Conservation (phyloP, 1,139 yeast genomes). For the Yamadazyma sp. region DNA sequence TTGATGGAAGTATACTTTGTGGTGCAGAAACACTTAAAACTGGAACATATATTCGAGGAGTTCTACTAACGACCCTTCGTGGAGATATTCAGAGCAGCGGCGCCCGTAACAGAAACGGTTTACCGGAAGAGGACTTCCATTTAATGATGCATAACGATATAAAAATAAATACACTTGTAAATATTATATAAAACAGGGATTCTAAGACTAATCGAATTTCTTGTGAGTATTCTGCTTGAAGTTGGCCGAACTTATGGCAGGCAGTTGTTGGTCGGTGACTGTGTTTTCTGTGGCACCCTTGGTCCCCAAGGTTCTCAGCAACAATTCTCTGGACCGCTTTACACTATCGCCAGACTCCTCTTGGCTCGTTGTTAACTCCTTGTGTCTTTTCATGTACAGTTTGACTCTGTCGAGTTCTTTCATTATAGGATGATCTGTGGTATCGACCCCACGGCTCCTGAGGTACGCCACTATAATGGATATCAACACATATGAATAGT, state of each 20-base stretch:
- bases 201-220: conserved; percentile 33
- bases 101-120: too few relatives aligned
- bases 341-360: conserved; percentile 20
- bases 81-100: too few relatives aligned
- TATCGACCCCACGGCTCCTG: conserved; percentile 59
- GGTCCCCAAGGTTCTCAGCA: conserved; percentile 46
- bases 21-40: conserved; percentile 54
- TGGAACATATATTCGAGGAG: conserved; percentile 61
- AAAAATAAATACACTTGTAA: conserved; percentile 3
- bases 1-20: conserved; percentile 74
- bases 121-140: too few relatives aligned
- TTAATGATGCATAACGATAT: conserved; percentile 14
- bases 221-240: conserved; percentile 60
- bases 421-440: conserved; percentile 62
- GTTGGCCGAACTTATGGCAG: conserved; percentile 60
- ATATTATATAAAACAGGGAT: conserved; percentile 4
- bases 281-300: conserved; percentile 30
- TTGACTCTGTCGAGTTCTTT: conserved; percentile 71
- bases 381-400: conserved; percentile 62
- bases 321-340: conserved; percentile 36
- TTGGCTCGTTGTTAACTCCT: conserved; percentile 34
- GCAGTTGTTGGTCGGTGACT: conserved; percentile 27
- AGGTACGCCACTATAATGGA: conserved; percentile 56
- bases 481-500: conserved; percentile 45
- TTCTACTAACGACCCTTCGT: too few relatives aligned